phyloP scores from a whole-genome alignment of 2,329 filamentous ascomycete species.

The Pyrenochaeta sp. region DNA sequence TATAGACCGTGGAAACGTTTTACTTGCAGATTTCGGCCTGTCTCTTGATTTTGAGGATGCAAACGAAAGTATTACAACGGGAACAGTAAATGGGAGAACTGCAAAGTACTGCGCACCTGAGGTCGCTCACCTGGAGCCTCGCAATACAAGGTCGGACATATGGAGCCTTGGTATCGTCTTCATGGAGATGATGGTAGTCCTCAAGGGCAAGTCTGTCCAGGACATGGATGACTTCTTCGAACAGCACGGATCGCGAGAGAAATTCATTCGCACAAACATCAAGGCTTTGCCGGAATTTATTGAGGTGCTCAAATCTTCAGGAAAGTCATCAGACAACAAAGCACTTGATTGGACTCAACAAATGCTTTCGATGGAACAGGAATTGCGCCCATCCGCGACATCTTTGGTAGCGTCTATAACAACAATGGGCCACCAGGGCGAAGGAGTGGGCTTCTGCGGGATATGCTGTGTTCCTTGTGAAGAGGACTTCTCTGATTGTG shows the following conservation, averaged over 20 bases:
- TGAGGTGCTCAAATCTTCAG: conserved; percentile 6
- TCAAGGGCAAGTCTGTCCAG: conserved; percentile 13
- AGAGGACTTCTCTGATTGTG: conserved; percentile 9
- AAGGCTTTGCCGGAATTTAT: conserved; percentile 9
- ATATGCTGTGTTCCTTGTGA: conserved; percentile 23
- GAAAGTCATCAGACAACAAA: conserved; percentile 11
- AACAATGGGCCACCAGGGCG: conserved; percentile 2
- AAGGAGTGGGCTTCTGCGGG: conserved; percentile 18
- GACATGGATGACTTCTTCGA: conserved; percentile 13
- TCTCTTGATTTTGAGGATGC: conserved; percentile 21
- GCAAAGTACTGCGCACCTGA: conserved; percentile 26
- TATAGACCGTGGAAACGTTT: conserved; percentile 22
- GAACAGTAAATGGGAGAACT: conserved; percentile 19
- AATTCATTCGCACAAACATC: conserved; percentile 16
- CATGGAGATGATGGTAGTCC: conserved; percentile 23
- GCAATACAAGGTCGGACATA: conserved; percentile 22
- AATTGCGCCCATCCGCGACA: conserved; percentile 21
- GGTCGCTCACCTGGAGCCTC: conserved; percentile 12
- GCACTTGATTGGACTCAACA: conserved; percentile 12
- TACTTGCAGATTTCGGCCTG: conserved; percentile 41
- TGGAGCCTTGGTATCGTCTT: conserved; percentile 28
- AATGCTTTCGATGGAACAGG: conserved; percentile 15
- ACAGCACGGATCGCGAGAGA: conserved; percentile 11
- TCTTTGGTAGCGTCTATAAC: conserved; percentile 17
- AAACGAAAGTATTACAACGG: conserved; percentile 16